Percentiles rank a stretch among this genome's conserved stretches.
These are phyloP conservation scores for Aspergillus homomorphus DNA, from an alignment of 495 filamentous ascomycete genomes.

Conservation along the genomic window DNA sequence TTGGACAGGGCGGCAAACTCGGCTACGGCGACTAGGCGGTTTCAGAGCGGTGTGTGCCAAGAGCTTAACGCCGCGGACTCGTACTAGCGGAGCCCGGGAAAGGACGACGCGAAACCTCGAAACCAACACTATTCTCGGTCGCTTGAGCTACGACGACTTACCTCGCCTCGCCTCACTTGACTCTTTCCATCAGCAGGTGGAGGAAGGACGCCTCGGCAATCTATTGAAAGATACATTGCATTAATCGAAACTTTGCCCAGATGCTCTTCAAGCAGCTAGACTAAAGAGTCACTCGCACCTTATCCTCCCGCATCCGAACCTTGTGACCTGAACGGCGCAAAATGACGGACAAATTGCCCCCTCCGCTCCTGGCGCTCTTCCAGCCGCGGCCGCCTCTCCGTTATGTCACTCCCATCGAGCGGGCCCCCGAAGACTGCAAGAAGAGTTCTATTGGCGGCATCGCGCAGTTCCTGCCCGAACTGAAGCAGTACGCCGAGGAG, in stretches of 20 bases:
- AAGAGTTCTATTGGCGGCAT: conserved; percentile 65
- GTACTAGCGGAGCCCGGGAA: neutral
- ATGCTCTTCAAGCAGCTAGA: neutral
- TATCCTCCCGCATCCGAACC: conserved; percentile 6
- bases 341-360: conserved; percentile 96
- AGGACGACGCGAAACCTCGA: neutral
- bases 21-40: conserved; percentile 20
- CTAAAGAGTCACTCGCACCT: neutral
- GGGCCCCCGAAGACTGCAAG: conserved; percentile 76
- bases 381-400: conserved; percentile 87
- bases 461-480: conserved; percentile 65
- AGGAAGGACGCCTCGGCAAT: too few species aligned
- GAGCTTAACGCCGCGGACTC: neutral
- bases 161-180: neutral
- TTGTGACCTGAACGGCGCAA: conserved; percentile 20
- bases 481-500: conserved; percentile 67
- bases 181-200: neutral
- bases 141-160: neutral
- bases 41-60: neutral
- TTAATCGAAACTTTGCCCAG: too few species aligned
- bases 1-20: conserved; percentile 26
- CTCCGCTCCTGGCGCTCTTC: conserved; percentile 89
- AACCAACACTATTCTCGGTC: neutral
- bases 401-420: conserved; percentile 80
- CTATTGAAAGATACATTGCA: too few species aligned